Conservation (phyloP, 2,329 filamentous ascomycete genomes). For the Aspergillus sojae region DNA sequence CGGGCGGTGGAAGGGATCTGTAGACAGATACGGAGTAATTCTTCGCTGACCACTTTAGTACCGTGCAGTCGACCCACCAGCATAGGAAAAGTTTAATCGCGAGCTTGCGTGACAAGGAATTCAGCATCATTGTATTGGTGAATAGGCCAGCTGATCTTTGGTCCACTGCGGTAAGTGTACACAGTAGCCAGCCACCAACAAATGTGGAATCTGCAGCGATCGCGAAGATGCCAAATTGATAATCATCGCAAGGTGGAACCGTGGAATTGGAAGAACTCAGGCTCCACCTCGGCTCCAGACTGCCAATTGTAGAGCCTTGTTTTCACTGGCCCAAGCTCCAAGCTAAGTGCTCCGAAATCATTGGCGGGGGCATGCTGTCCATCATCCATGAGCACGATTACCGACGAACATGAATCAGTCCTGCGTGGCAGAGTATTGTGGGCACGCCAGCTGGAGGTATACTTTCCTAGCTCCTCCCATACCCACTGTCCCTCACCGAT, state of each 20-base stretch:
- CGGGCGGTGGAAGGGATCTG: neutral
- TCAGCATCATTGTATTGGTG: neutral
- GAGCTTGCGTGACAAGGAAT: neutral
- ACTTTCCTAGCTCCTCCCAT: neutral
- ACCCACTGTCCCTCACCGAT: slow-evolving; percentile 5
- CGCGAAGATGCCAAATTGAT: slow-evolving; percentile 14
- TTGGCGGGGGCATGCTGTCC: slow-evolving; percentile 5
- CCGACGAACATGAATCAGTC: neutral
- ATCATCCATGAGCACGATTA: slow-evolving; percentile 2
- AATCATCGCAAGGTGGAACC: slow-evolving; percentile 1
- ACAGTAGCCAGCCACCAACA: slow-evolving; percentile 16
- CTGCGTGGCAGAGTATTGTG: neutral
- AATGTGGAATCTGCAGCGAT: slow-evolving; percentile 9
- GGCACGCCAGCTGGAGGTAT: neutral
- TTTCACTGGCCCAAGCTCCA: slow-evolving; percentile 10
- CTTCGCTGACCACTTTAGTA: neutral
- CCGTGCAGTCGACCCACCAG: neutral
- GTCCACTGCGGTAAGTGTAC: slow-evolving; percentile 10
- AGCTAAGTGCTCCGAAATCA: slow-evolving; percentile 1
- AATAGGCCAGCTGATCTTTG: slow-evolving; percentile 8
- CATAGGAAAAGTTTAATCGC: neutral
- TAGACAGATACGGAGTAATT: neutral
- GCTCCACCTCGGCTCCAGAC: slow-evolving; percentile 12
- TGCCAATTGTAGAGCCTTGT: slow-evolving; percentile 7
- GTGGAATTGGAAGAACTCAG: neutral